Evolutionary conservation across 306 rosid species (phyloP), one percentile per base, ranked within the genome.

Genomic region (Ormosia semicastrata): DNA sequence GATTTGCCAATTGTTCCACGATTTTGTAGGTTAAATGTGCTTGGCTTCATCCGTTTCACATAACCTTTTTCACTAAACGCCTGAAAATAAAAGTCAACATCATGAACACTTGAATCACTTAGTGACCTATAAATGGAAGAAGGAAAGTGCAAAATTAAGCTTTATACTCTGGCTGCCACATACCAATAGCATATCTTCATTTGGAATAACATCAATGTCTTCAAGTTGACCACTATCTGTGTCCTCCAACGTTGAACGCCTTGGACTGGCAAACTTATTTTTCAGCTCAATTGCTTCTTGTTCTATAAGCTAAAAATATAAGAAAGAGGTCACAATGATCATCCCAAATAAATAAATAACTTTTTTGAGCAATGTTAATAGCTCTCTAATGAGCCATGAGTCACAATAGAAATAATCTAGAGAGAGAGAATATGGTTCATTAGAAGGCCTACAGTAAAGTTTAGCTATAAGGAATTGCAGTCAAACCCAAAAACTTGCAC

Each of bases 1-100:
- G 99, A 95, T 91, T 95, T 95, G 79, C 99, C 99, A 67, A 95
- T 93, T 79, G 99, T 95, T 50, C 99, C 99, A 77, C 99, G 98
- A 86, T 85, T 76, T 82, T 95, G 99, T 57, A 92, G 92, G 91
- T 85, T 95, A 83, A 95, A 95, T 75, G 96, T 95, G 82, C 59
- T 82, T 33, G 98, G 98, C 85, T 89, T 95, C 99, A 95, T 95
- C 78, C 98, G 90, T 87, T 95, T 95, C 78, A 93, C 88, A 87
- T 95, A 95, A 52, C 99, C 98, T 75, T 95, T 95, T 85, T 93
- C 99, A 83, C 99, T 95, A 60, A 95, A 53, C 34, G 94, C 93
- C 99, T 95, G 87, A 82, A 84, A 81, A 60, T 54, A 41, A 81
- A 80, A 75, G 44, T 67, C 49, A 73, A 44, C 44, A 49, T 15